phyloP scores from a whole-genome alignment of 2,329 filamentous ascomycete genomes.

The Talaromyces pinophilus region DNA sequence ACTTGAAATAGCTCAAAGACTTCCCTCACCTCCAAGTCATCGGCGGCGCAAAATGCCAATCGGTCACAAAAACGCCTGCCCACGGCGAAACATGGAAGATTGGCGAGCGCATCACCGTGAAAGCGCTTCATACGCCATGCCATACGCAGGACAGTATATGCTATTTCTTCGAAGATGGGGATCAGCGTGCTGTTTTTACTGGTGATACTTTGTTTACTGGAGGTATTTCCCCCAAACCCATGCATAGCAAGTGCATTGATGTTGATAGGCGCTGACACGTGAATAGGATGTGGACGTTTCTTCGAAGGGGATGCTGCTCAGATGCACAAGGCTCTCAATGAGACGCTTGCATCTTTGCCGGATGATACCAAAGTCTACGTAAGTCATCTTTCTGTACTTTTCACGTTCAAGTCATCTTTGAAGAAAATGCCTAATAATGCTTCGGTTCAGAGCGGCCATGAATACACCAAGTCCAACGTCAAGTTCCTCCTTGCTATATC shows the following conservation, averaged over 20 bases:
- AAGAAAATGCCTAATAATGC: background rate
- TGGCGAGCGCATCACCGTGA: conserved; percentile 76
- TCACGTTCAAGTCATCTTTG: background rate
- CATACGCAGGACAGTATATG: conserved; percentile 99
- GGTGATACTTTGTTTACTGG: conserved; percentile 96
- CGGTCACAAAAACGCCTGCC: conserved; percentile 73
- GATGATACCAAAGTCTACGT: conserved; percentile 92
- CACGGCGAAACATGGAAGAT: conserved; percentile 79
- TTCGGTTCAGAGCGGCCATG: conserved; percentile 74
- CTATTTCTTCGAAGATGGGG: conserved; percentile 81
- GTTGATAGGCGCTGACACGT: background rate
- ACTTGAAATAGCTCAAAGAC: conserved; percentile 52
- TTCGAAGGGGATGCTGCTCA: conserved; percentile 88
- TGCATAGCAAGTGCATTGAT: background rate
- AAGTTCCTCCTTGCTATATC: conserved; percentile 79
- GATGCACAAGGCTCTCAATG: conserved; percentile 92
- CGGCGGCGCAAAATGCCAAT: conserved; percentile 81
- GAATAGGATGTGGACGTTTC: conserved; percentile 82
- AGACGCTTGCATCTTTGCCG: conserved; percentile 75
- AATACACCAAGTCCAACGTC: conserved; percentile 97
- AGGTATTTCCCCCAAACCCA: conserved; percentile 51
- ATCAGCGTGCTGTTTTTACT: conserved; percentile 79
- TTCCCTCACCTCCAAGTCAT: conserved; percentile 72
- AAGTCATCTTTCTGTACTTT: conserved; percentile 38
- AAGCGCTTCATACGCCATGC: conserved; percentile 90